Conservation (phyloP, 2,329 filamentous ascomycete genomes). For the Aciculosporium take region DNA sequence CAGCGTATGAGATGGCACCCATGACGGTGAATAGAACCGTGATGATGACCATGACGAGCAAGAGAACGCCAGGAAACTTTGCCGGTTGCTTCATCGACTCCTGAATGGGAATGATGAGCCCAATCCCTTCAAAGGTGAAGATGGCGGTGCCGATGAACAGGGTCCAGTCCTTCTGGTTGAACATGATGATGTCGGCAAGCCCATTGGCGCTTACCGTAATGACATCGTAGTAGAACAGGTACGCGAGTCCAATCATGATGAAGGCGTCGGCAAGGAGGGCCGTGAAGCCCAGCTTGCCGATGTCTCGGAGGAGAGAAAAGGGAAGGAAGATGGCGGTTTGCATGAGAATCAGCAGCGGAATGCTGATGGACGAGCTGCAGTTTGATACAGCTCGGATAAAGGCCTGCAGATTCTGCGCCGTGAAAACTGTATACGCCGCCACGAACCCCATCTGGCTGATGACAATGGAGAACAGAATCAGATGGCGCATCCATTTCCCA, state of each 20-base stretch:
- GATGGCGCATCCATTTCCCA: conserved; percentile 72
- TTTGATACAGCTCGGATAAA: conserved; percentile 85
- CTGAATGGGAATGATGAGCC: conserved; percentile 94
- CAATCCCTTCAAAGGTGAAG: conserved; percentile 97
- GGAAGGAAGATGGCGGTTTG: conserved; percentile 93
- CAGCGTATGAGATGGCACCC: conserved; percentile 87
- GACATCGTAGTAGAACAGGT: conserved; percentile 92
- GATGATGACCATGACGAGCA: conserved; percentile 87
- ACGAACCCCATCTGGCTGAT: conserved; percentile 93
- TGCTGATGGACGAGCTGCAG: conserved; percentile 72
- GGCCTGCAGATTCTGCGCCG: conserved; percentile 85
- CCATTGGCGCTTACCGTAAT: conserved; percentile 64
- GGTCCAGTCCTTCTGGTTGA: conserved; percentile 88
- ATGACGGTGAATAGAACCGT: conserved; percentile 81
- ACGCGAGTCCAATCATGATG: conserved; percentile 81
- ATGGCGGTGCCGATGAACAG: conserved; percentile 97
- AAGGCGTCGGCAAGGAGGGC: conserved; percentile 88
- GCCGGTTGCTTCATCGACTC: conserved; percentile 86
- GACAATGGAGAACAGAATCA: conserved; percentile 86
- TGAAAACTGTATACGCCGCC: conserved; percentile 92
- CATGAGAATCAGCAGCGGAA: conserved; percentile 82
- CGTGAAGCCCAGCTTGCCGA: conserved; percentile 92
- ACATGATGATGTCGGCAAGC: conserved; percentile 72
- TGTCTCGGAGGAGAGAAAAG: conserved; percentile 85
- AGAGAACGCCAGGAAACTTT: conserved; percentile 82